phyloP scores from a whole-genome alignment of 805 yeast genomes.

The Starmera pachycereana region DNA sequence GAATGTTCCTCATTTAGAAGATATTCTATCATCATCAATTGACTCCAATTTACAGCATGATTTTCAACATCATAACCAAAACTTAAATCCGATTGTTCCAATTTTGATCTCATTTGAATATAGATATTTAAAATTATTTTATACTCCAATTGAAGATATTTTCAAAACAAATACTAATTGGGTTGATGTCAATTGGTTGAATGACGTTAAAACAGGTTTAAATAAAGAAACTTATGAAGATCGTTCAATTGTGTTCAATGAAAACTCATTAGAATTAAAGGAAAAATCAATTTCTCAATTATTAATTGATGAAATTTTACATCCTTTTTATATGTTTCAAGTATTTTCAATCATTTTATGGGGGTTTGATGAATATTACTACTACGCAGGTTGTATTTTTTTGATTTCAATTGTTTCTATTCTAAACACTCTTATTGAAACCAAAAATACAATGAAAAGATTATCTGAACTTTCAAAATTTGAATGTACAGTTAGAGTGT shows the following conservation, averaged over 20 bases:
- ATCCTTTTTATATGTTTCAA: slow-evolving; percentile 94
- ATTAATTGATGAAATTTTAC: slow-evolving; percentile 78
- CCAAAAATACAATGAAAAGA: slow-evolving; percentile 62
- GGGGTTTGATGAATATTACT: slow-evolving; percentile 87
- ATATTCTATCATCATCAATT: slow-evolving; percentile 8
- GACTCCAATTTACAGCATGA: slow-evolving; percentile 11
- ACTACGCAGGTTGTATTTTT: slow-evolving; percentile 89
- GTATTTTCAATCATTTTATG: slow-evolving; percentile 85
- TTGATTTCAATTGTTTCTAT: slow-evolving; percentile 77
- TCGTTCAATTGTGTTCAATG: slow-evolving; percentile 65
- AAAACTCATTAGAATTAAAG: slow-evolving; percentile 62
- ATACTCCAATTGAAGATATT: slow-evolving; percentile 80
- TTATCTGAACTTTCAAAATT: slow-evolving; percentile 65
- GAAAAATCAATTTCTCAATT: slow-evolving; percentile 60
- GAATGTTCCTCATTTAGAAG: slow-evolving; percentile 21
- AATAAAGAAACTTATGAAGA: slow-evolving; percentile 59
- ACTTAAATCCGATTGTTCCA: slow-evolving; percentile 40
- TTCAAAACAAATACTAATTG: slow-evolving; percentile 79
- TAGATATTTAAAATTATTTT: slow-evolving; percentile 73
- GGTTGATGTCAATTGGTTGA: slow-evolving; percentile 75
- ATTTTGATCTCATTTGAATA: slow-evolving; percentile 63
- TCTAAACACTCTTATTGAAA: slow-evolving; percentile 74
- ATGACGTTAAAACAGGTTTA: slow-evolving; percentile 53
- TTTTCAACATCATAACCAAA: neutral
- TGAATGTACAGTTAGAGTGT: slow-evolving; percentile 76